Evolutionary conservation across 805 yeast species (phyloP).

Genomic region (Danielia oregonensis): DNA sequence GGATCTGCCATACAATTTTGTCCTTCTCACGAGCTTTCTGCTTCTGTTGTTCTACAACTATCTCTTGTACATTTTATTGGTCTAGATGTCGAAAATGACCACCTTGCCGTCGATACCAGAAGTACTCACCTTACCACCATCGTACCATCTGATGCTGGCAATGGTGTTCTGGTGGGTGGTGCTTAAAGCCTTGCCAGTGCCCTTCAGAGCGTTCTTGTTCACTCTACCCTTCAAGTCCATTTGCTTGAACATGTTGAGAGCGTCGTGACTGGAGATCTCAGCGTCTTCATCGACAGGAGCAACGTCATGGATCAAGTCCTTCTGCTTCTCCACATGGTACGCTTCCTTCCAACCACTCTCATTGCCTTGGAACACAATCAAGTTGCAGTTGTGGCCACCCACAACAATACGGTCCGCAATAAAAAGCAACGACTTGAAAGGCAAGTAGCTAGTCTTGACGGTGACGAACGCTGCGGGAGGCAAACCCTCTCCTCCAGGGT

Average conservation of each 20-base stretch:
- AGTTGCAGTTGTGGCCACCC: constrained; percentile 92
- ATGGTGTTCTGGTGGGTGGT: constrained; percentile 93
- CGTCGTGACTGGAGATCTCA: constrained; percentile 66
- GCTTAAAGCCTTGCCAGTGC: constrained; percentile 43
- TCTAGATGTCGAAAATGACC: constrained; percentile 55
- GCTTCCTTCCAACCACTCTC: constrained; percentile 61
- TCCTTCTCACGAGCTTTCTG: too few relatives aligned
- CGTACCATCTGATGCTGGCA: constrained; percentile 53
- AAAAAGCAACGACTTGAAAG: constrained; percentile 76
- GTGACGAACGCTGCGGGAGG: constrained; percentile 60
- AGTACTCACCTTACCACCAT: constrained; percentile 47
- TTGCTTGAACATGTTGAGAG: constrained; percentile 91
- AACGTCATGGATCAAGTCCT: constrained; percentile 45
- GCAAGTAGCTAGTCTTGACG: constrained; percentile 66
- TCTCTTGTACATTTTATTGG: too few relatives aligned
- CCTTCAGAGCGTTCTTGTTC: constrained; percentile 30
- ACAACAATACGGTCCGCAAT: constrained; percentile 65
- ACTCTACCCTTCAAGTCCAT: constrained; percentile 90
- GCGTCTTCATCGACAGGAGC: constrained; percentile 45
- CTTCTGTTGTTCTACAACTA: too few relatives aligned
- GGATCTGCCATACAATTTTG: too few relatives aligned
- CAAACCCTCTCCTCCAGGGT: constrained; percentile 63
- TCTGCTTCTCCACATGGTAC: constrained; percentile 50
- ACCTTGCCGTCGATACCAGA: constrained; percentile 91
- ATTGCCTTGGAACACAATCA: constrained; percentile 75